A percentile compares a stretch with the other conserved stretches of the same genome.
Conservation (phyloP, 2,329 filamentous ascomycete species). For the Calonectria multiphialidica region DNA sequence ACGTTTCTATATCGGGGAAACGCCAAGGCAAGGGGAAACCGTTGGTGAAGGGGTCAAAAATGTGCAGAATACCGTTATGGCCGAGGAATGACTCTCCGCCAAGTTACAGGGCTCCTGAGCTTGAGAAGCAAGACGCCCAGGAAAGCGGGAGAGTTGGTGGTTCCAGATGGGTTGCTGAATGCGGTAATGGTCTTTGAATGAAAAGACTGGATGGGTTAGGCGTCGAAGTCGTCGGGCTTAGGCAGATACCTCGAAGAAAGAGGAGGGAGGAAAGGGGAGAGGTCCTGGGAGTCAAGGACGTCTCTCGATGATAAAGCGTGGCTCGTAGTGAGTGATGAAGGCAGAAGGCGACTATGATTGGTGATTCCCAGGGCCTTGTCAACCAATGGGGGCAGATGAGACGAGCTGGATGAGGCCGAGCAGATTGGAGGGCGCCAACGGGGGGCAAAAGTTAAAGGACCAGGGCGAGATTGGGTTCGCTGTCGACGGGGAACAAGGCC, state of each 20-base stretch:
- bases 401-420: conserved; percentile 50
- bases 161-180: conserved; percentile 26
- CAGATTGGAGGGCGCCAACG: conserved; percentile 46
- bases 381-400: conserved; percentile 50
- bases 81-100: conserved; percentile 8
- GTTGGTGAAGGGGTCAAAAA: conserved; percentile 3
- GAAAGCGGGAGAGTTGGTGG: conserved; percentile 10
- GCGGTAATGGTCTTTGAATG: conserved; percentile 32
- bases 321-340: conserved; percentile 46
- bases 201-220: conserved; percentile 42
- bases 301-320: conserved; percentile 43
- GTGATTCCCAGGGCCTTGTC: conserved; percentile 45
- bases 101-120: conserved; percentile 8
- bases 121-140: conserved; percentile 2
- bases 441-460: conserved; percentile 41
- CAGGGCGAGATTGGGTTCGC: conserved; percentile 39
- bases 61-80: background rate
- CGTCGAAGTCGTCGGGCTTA: conserved; percentile 39
- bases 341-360: conserved; percentile 48
- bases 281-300: conserved; percentile 45
- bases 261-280: conserved; percentile 37
- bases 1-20: conserved; percentile 20
- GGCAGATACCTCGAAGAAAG: conserved; percentile 36
- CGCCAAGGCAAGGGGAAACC: background rate
- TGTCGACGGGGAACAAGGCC: conserved; percentile 31